phyloP scores from a whole-genome alignment of 2,329 filamentous ascomycete species.

The Tricladium varicosporioides region DNA sequence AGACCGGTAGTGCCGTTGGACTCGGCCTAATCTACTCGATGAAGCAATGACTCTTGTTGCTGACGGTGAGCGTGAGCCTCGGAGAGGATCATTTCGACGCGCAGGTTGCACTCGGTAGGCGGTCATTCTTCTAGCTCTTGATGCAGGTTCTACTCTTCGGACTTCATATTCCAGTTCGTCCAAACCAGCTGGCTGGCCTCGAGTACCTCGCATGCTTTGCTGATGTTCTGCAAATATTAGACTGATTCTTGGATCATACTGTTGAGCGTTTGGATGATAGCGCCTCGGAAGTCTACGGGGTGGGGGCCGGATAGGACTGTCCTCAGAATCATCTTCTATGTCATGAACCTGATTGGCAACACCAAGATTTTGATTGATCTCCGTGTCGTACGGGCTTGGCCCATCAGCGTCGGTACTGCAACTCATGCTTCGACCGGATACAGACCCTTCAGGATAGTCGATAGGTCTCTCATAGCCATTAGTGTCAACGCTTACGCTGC shows the following conservation, averaged over 20 bases:
- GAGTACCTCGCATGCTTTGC: slow-evolving; percentile 20
- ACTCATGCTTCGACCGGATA: slow-evolving; percentile 12
- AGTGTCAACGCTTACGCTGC: slow-evolving; percentile 11
- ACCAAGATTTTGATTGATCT: slow-evolving; percentile 22
- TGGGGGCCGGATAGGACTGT: slow-evolving; percentile 26
- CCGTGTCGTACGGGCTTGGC: background rate
- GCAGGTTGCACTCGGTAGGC: slow-evolving; percentile 21
- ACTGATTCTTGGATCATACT: slow-evolving; percentile 33
- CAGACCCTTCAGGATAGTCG: slow-evolving; percentile 8
- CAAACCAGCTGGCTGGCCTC: slow-evolving; percentile 16
- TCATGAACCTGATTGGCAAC: slow-evolving; percentile 26
- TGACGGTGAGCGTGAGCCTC: slow-evolving; percentile 28
- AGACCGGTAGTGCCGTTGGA: slow-evolving; percentile 21
- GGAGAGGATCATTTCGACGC: slow-evolving; percentile 23
- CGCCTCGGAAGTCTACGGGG: slow-evolving; percentile 22
- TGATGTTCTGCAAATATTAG: slow-evolving; percentile 34
- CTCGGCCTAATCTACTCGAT: slow-evolving; percentile 20
- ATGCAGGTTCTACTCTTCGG: slow-evolving; percentile 19
- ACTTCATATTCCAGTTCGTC: slow-evolving; percentile 14
- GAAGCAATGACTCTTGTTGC: slow-evolving; percentile 24
- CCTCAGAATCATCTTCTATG: slow-evolving; percentile 27
- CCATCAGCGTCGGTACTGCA: slow-evolving; percentile 2
- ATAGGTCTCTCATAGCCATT: slow-evolving; percentile 2
- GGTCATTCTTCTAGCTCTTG: slow-evolving; percentile 21
- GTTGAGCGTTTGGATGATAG: slow-evolving; percentile 18